Percentiles rank a stretch among this genome's conserved stretches.
These are phyloP conservation scores for Gloeophyllum trabeum DNA, from an alignment of 768 basidiomycete genomes.

Conservation along the genomic window DNA sequence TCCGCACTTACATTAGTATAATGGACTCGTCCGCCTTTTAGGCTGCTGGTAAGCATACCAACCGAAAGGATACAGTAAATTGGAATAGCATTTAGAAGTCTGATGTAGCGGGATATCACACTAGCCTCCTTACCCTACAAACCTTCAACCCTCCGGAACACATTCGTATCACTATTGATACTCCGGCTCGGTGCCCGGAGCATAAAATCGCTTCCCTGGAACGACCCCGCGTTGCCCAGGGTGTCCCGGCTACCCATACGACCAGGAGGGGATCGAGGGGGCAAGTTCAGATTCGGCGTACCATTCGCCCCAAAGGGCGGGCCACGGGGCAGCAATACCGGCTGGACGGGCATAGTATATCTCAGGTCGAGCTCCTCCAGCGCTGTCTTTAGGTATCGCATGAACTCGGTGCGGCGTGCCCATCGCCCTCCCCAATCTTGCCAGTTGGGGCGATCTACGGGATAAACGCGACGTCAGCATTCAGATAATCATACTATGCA, in stretches of 20 bases:
- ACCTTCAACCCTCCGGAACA: not conserved
- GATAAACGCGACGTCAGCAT: constrained; percentile 1
- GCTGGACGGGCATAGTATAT: constrained; percentile 66
- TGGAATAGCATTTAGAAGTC: no score
- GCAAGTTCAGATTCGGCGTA: constrained; percentile 3
- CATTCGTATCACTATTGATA: not conserved
- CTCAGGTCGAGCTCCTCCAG: constrained; percentile 66
- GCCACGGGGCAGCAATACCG: constrained; percentile 38
- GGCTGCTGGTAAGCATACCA: no score
- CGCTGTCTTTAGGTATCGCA: constrained; percentile 60
- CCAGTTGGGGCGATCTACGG: constrained; percentile 67
- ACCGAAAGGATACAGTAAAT: no score
- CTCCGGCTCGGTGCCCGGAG: constrained; percentile 1
- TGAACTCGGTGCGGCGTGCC: constrained; percentile 63
- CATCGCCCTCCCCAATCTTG: constrained; percentile 81
- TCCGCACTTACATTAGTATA: no score
- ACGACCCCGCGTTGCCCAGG: constrained; percentile 5
- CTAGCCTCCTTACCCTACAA: not conserved
- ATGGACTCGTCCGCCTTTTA: no score
- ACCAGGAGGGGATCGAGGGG: constrained; percentile 6
- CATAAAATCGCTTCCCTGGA: constrained; percentile 5
- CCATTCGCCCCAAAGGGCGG: constrained; percentile 3
- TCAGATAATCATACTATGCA: not conserved
- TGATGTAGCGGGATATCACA: no score
- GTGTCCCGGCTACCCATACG: not conserved